These are phyloP conservation scores for Debaryomyces castellii DNA, from an alignment of 805 yeast genomes.

Conservation along the genomic window DNA sequence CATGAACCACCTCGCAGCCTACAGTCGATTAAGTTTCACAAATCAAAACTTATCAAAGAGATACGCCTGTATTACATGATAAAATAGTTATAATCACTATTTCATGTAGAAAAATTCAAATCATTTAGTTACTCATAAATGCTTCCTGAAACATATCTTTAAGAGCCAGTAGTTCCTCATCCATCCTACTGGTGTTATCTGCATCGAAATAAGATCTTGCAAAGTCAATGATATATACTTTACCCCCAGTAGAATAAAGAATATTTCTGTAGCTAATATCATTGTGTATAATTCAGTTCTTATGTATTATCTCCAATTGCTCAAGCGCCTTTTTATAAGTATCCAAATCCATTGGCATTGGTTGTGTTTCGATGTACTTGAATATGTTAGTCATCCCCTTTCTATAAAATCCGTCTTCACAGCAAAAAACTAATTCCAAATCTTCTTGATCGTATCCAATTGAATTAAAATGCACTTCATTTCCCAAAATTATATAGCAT, in stretches of 20 bases:
- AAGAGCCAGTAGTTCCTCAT: too few relatives aligned
- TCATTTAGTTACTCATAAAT: too few relatives aligned
- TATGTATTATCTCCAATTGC: conserved; percentile 6
- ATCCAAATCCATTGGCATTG: not conserved
- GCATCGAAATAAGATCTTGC: not conserved
- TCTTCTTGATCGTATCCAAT: not conserved
- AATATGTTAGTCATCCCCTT: not conserved
- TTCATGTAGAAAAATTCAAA: too few relatives aligned
- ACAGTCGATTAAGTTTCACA: too few relatives aligned
- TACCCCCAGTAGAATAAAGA: conserved; percentile 3
- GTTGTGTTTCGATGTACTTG: not conserved
- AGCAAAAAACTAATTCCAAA: not conserved
- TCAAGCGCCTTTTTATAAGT: conserved; percentile 1
- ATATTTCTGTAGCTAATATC: conserved; percentile 3
- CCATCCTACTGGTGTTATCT: not conserved
- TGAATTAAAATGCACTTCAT: not conserved
- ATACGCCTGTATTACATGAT: too few relatives aligned
- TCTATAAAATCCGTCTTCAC: not conserved
- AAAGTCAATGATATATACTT: conserved; percentile 4
- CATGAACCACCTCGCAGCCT: too few relatives aligned
- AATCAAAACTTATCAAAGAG: too few relatives aligned
- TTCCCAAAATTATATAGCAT: not conserved
- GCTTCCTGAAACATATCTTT: too few relatives aligned
- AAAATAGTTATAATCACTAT: too few relatives aligned
- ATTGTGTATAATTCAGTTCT: conserved; percentile 6